Evolutionary conservation across 768 basidiomycete genomes (phyloP).

Genomic region (Nidula microcarpa): DNA sequence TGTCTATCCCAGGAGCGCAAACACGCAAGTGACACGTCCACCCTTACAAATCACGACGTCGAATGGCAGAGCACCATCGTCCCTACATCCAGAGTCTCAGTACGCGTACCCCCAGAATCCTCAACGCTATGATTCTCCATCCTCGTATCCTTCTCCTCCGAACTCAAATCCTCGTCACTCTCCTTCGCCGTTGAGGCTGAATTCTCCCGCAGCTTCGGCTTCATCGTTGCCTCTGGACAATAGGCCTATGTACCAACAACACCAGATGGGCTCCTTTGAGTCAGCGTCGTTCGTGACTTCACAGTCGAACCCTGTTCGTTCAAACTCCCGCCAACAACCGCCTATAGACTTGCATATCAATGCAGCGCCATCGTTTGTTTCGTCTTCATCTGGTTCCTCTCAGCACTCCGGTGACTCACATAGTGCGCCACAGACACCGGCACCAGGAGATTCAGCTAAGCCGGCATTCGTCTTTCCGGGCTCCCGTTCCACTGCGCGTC

Average conservation of each 20-base stretch:
- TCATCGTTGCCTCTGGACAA: neutral
- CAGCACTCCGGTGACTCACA: constrained; percentile 4
- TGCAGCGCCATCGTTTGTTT: neutral
- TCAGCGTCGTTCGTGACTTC: neutral
- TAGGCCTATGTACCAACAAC: neutral
- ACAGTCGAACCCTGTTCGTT: neutral
- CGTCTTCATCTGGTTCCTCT: constrained; percentile 1
- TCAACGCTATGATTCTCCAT: neutral
- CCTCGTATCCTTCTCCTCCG: constrained; percentile 5
- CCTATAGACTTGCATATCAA: neutral
- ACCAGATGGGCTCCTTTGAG: neutral
- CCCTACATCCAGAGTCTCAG: neutral
- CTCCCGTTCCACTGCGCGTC: constrained; percentile 17
- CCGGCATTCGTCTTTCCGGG: constrained; percentile 21
- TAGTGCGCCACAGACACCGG: neutral
- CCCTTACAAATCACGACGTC: neutral
- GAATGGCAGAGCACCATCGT: neutral
- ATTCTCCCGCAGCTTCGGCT: constrained; percentile 1
- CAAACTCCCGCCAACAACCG: neutral
- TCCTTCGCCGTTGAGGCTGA: neutral
- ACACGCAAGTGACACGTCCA: neutral
- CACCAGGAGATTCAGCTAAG: neutral
- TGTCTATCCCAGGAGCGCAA: constrained; percentile 4
- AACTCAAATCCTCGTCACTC: constrained; percentile 2
- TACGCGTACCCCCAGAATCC: neutral